Conservation (phyloP, 2,329 filamentous ascomycete species). For the Paecilomyces fulvus region DNA sequence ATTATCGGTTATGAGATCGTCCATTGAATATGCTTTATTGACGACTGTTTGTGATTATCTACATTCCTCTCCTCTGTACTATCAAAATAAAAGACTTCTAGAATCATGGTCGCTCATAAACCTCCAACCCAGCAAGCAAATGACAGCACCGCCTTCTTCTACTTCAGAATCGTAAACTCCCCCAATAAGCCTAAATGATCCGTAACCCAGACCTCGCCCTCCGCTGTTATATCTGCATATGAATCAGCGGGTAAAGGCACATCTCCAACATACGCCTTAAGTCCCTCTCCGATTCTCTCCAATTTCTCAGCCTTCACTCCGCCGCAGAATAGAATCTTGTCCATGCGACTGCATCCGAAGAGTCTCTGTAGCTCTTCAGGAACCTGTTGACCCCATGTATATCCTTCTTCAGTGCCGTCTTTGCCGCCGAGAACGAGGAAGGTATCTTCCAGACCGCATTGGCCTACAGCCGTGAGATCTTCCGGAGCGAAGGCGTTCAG, state of each 20-base stretch:
- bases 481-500: slow-evolving; percentile 52
- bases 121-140: no score
- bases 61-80: no score
- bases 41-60: no score
- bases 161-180: slow-evolving; percentile 1
- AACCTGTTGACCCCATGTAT: slow-evolving; percentile 52
- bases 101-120: no score
- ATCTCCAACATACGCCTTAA: slow-evolving; percentile 1
- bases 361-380: slow-evolving; percentile 29
- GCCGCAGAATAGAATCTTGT: slow-evolving; percentile 46
- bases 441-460: slow-evolving; percentile 44
- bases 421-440: slow-evolving; percentile 45
- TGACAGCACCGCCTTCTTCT: background rate
- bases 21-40: background rate
- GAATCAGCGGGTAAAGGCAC: background rate
- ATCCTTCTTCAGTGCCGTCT: slow-evolving; percentile 45
- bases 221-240: background rate
- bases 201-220: slow-evolving; percentile 3
- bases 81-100: no score
- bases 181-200: slow-evolving; percentile 4
- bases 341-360: slow-evolving; percentile 47
- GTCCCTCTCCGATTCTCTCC: slow-evolving; percentile 6
- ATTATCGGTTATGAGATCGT: background rate
- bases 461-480: slow-evolving; percentile 40
- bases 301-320: background rate